phyloP scores from a whole-genome alignment of 2,329 filamentous ascomycete genomes.

The Sarocladium brachiariae region DNA sequence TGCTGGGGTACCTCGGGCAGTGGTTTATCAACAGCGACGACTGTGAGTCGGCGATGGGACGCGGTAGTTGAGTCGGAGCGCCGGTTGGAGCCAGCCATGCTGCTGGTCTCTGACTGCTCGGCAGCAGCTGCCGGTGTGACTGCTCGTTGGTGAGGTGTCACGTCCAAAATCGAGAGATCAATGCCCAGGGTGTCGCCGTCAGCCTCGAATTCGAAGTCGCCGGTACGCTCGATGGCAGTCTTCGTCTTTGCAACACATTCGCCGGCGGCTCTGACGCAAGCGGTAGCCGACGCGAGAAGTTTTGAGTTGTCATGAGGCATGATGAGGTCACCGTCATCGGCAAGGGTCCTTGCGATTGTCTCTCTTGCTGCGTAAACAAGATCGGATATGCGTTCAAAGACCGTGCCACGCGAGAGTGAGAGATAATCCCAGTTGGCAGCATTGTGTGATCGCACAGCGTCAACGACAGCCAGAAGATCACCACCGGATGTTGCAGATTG shows the following conservation, averaged over 20 bases:
- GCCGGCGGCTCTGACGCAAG: slow-evolving; percentile 82
- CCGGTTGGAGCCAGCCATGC: slow-evolving; percentile 31
- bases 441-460: slow-evolving; percentile 75
- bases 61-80: slow-evolving; percentile 29
- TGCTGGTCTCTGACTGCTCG: slow-evolving; percentile 29
- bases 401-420: slow-evolving; percentile 51
- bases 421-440: slow-evolving; percentile 8
- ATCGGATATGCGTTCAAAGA: slow-evolving; percentile 74
- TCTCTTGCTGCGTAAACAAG: slow-evolving; percentile 76
- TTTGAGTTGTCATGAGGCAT: slow-evolving; percentile 72
- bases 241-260: slow-evolving; percentile 87
- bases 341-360: slow-evolving; percentile 62
- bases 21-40: slow-evolving; percentile 56
- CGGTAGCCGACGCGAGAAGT: slow-evolving; percentile 72
- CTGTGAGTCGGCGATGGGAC: slow-evolving; percentile 30
- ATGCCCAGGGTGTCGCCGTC: slow-evolving; percentile 48
- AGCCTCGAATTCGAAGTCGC: slow-evolving; percentile 83
- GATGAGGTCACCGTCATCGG: slow-evolving; percentile 69
- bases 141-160: slow-evolving; percentile 27
- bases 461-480: slow-evolving; percentile 70
- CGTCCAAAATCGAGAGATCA: slow-evolving; percentile 45
- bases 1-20: slow-evolving; percentile 58
- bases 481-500: slow-evolving; percentile 78
- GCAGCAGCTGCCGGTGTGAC: slow-evolving; percentile 24
- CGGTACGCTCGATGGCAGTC: slow-evolving; percentile 76